These are phyloP conservation scores for Hawksworthiomyces lignivorus DNA, from an alignment of 2,329 filamentous ascomycete species.

Conservation along the genomic window DNA sequence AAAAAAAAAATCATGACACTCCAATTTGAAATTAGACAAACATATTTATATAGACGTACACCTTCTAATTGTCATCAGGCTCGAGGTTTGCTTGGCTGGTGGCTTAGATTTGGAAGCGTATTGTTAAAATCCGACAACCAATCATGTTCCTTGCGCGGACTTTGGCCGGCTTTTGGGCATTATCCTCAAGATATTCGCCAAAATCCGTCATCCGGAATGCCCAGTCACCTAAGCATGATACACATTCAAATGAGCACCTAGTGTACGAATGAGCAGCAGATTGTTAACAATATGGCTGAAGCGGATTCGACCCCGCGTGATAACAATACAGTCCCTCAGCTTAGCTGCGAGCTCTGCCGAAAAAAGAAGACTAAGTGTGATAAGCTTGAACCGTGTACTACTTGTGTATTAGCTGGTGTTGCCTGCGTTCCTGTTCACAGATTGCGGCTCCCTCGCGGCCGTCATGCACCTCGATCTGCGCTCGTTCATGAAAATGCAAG, in stretches of 20 bases:
- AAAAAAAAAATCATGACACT: too few species aligned
- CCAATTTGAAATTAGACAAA: too few species aligned
- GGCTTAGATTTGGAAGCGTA: background rate
- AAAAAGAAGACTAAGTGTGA: slow-evolving; percentile 2
- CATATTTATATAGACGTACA: too few species aligned
- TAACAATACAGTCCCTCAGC: background rate
- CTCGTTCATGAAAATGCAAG: background rate
- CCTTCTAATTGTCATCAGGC: too few species aligned
- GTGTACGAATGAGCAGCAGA: background rate
- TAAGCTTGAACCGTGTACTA: slow-evolving; percentile 2
- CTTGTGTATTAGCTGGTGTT: background rate
- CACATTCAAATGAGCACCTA: too few species aligned
- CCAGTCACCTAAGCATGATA: too few species aligned
- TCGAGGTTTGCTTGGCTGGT: too few species aligned
- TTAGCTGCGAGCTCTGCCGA: slow-evolving; percentile 2
- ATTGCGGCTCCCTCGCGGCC: background rate
- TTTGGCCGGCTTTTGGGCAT: too few species aligned
- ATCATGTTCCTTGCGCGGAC: too few species aligned
- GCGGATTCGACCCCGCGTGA: too few species aligned
- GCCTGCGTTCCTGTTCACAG: background rate
- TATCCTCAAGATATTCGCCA: too few species aligned
- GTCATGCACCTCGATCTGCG: background rate
- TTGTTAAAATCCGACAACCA: background rate
- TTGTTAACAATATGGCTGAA: background rate
- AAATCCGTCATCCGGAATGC: too few species aligned